Percentiles rank a stretch among this genome's conserved stretches.
Conservation (phyloP, 2,329 filamentous ascomycete genomes). For the Trichophyton benhamiae region DNA sequence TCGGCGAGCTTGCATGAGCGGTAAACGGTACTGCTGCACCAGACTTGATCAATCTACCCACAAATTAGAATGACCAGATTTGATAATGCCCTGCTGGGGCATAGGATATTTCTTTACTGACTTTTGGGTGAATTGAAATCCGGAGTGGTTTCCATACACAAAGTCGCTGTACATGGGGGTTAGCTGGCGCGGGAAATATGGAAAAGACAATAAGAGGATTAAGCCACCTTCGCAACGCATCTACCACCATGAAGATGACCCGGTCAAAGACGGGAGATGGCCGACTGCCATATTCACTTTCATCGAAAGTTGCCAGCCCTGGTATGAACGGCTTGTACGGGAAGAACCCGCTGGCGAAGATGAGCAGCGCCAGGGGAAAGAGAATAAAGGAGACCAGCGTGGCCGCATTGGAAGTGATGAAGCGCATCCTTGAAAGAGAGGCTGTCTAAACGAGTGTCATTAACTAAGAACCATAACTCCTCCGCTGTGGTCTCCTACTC, state of each 20-base stretch:
- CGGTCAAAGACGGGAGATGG: slow-evolving; percentile 69
- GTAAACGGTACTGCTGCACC: slow-evolving; percentile 86
- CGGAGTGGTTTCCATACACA: slow-evolving; percentile 69
- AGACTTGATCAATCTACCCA: slow-evolving; percentile 60
- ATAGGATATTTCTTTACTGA: slow-evolving; percentile 27
- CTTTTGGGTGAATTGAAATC: slow-evolving; percentile 81
- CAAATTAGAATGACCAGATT: slow-evolving; percentile 1
- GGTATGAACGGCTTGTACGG: slow-evolving; percentile 91
- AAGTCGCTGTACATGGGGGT: slow-evolving; percentile 57
- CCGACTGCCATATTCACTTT: slow-evolving; percentile 42
- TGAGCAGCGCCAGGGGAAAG: slow-evolving; percentile 58
- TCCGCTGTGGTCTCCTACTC: not conserved
- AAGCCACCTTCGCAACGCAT: slow-evolving; percentile 72
- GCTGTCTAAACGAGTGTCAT: not conserved
- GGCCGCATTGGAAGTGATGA: not conserved
- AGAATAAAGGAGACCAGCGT: slow-evolving; percentile 54
- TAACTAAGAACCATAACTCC: not conserved
- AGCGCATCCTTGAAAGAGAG: not conserved
- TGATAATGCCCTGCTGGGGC: not conserved
- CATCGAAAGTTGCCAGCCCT: slow-evolving; percentile 55
- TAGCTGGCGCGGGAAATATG: not conserved
- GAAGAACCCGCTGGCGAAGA: slow-evolving; percentile 88
- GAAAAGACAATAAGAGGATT: not conserved
- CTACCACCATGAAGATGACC: slow-evolving; percentile 93
- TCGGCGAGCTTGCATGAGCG: slow-evolving; percentile 88